phyloP scores from a whole-genome alignment of 2,329 filamentous ascomycete species.

The Aspergillus calidoustus region DNA sequence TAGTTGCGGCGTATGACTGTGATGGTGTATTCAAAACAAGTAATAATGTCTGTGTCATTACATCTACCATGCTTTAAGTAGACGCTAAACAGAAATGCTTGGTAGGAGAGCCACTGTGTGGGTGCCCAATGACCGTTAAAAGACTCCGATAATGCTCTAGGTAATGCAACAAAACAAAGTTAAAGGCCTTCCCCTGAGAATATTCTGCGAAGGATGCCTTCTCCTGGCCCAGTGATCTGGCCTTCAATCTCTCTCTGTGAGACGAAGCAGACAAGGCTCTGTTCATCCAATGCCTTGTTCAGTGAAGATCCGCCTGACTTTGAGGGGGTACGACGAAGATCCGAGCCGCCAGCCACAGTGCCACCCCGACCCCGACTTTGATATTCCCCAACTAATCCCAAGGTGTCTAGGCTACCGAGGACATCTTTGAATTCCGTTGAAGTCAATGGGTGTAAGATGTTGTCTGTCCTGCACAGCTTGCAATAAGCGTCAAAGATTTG shows the following conservation, averaged over 20 bases:
- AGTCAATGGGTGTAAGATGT: conserved; percentile 86
- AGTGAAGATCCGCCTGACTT: conserved; percentile 64
- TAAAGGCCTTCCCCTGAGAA: conserved; percentile 44
- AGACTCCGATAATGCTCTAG: conserved; percentile 7
- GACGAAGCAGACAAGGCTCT: conserved; percentile 76
- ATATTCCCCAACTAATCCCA: conserved; percentile 75
- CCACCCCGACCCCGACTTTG: conserved; percentile 72
- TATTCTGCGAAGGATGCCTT: conserved; percentile 49
- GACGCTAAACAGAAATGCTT: not conserved
- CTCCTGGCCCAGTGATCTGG: conserved; percentile 64
- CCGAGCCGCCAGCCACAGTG: conserved; percentile 55
- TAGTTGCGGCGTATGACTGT: not conserved
- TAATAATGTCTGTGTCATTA: conserved; percentile 8
- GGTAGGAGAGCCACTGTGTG: not conserved
- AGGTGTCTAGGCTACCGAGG: conserved; percentile 82
- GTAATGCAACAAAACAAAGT: conserved; percentile 13
- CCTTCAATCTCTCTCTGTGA: conserved; percentile 78
- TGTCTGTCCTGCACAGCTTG: conserved; percentile 80
- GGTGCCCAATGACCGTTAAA: conserved; percentile 9
- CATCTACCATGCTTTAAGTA: not conserved
- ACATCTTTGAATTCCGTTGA: conserved; percentile 95
- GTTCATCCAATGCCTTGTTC: conserved; percentile 69
- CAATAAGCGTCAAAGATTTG: conserved; percentile 83
- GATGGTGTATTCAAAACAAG: not conserved
- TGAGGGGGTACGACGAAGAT: conserved; percentile 68